Percentiles rank a stretch among this genome's conserved stretches.
Evolutionary conservation across 129 eudicot species (phyloP).

Genomic region (Flaveria robusta): DNA sequence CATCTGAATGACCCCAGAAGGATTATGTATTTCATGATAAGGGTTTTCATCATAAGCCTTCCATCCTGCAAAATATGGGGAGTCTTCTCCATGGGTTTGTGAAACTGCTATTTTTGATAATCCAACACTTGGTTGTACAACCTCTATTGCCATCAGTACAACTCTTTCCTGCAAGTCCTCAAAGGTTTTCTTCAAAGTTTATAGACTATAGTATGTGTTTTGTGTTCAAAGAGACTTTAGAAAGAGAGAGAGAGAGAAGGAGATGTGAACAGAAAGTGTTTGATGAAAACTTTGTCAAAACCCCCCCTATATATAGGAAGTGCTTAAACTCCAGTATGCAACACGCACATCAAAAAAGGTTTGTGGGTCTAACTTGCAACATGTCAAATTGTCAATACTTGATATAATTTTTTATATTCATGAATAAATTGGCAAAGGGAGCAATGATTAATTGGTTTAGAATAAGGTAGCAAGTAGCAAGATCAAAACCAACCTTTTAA

Average conservation of each 20-base stretch:
- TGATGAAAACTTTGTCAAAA: constrained; percentile 39
- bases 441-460: constrained; percentile 72
- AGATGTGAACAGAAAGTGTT: constrained; percentile 33
- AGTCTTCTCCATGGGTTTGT: constrained; percentile 95
- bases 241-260: background rate
- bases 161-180: constrained; percentile 1
- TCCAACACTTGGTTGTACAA: constrained; percentile 53
- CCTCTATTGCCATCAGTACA: constrained; percentile 64
- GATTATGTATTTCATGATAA: constrained; percentile 63
- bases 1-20: constrained; percentile 93
- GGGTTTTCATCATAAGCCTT: constrained; percentile 97
- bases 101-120: constrained; percentile 77
- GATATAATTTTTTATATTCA: constrained; percentile 10
- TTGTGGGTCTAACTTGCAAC: constrained; percentile 36
- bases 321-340: constrained; percentile 22
- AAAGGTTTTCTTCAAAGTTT: background rate
- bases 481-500: constrained; percentile 59
- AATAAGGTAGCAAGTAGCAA: constrained; percentile 63
- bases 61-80: constrained; percentile 99
- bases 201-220: constrained; percentile 22
- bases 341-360: constrained; percentile 24
- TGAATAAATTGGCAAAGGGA: constrained; percentile 28
- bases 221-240: background rate
- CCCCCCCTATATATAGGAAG: constrained; percentile 35
- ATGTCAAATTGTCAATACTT: constrained; percentile 14